These are phyloP conservation scores for Podospora sp. DNA, from an alignment of 495 filamentous ascomycete species.

Conservation along the genomic window DNA sequence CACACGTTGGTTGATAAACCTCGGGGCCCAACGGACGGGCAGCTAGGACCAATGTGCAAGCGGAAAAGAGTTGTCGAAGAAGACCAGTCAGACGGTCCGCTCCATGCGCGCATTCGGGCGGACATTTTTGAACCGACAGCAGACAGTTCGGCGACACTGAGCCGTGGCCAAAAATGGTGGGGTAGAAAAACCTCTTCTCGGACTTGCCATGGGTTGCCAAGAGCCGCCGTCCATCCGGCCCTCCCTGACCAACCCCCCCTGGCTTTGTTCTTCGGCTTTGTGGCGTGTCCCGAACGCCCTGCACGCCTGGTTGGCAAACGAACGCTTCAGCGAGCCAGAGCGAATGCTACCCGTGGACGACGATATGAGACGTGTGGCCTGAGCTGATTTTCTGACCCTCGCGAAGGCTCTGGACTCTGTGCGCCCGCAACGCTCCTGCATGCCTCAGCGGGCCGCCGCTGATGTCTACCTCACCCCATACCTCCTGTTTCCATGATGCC, in stretches of 20 bases:
- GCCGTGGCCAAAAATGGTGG: constrained; percentile 4
- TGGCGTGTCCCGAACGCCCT: background rate
- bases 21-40: background rate
- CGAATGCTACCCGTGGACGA: background rate
- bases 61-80: background rate
- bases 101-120: background rate
- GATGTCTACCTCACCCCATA: background rate
- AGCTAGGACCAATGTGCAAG: background rate
- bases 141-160: background rate
- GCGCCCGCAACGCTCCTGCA: constrained; percentile 14
- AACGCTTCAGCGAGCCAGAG: background rate
- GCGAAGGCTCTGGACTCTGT: background rate
- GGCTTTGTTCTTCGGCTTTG: background rate
- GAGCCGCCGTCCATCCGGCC: background rate
- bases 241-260: background rate
- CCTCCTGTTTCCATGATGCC: no score
- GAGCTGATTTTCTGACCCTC: background rate
- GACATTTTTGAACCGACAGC: background rate
- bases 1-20: background rate
- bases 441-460: constrained; percentile 12
- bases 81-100: background rate
- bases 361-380: background rate
- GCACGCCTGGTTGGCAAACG: background rate
- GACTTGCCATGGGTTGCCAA: constrained; percentile 8
- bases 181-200: constrained; percentile 14